Evolutionary conservation across 1,284 basidiomycete genomes (phyloP).

Genomic region (Rhodotorula sp.): DNA sequence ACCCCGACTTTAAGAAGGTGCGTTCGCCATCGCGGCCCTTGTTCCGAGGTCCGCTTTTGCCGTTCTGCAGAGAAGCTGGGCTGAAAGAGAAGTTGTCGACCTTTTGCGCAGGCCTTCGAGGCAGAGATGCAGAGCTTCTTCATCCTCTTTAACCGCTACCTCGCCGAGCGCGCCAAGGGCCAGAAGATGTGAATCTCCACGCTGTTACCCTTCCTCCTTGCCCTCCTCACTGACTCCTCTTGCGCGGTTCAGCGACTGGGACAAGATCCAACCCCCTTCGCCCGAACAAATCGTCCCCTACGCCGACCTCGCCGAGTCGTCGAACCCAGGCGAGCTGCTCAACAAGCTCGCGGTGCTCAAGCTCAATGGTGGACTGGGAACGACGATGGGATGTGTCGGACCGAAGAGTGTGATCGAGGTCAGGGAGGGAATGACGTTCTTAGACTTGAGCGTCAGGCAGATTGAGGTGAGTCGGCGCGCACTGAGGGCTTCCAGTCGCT

Average conservation of each 20-base stretch:
- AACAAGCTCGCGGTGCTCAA: constrained; percentile 97
- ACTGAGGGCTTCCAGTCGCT: too few species aligned
- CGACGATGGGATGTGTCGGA: constrained; percentile 86
- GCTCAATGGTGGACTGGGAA: constrained; percentile 98
- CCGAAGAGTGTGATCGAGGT: constrained; percentile 55
- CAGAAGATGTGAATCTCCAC: constrained; percentile 77
- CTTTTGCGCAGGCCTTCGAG: constrained; percentile 76
- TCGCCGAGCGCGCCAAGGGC: constrained; percentile 89
- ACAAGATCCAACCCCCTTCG: constrained; percentile 91
- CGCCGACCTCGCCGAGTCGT: constrained; percentile 63
- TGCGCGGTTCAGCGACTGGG: constrained; percentile 74
- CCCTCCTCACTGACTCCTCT: neutral
- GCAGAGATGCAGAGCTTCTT: constrained; percentile 99
- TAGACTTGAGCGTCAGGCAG: constrained; percentile 94
- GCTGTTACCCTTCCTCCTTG: neutral
- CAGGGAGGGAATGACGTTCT: constrained; percentile 79
- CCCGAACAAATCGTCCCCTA: constrained; percentile 92
- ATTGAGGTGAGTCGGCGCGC: constrained; percentile 65
- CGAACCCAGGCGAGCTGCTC: constrained; percentile 66
- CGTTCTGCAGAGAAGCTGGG: too few species aligned
- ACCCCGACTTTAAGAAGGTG: constrained; percentile 79
- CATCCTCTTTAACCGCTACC: constrained; percentile 97
- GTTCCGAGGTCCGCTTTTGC: too few species aligned
- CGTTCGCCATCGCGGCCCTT: constrained; percentile 39
- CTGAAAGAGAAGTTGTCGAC: too few species aligned